Evolutionary conservation across 768 basidiomycete species (phyloP).

Genomic region (Sporobolomyces roseus): DNA sequence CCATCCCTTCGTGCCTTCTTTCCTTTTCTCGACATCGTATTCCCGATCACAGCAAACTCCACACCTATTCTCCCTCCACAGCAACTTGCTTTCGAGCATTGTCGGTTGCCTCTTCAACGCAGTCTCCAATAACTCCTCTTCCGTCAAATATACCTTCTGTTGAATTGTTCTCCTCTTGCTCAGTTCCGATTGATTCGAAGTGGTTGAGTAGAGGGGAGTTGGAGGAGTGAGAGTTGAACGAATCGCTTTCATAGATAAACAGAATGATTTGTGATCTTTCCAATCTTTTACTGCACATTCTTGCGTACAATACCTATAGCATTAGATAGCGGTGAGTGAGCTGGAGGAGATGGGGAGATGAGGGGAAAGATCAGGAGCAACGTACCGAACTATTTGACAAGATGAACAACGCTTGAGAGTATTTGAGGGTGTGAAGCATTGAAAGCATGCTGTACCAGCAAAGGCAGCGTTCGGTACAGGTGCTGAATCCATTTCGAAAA

Average conservation of each 20-base stretch:
- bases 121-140: constrained; percentile 24
- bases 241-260: constrained; percentile 13
- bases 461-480: constrained; percentile 23
- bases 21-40: constrained; percentile 12
- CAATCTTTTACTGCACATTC: constrained; percentile 16
- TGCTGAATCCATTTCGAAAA: constrained; percentile 13
- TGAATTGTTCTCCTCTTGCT: neutral
- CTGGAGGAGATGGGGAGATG: no score
- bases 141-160: constrained; percentile 11
- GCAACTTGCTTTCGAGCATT: constrained; percentile 9
- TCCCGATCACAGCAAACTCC: constrained; percentile 27
- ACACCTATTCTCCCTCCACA: constrained; percentile 29
- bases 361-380: neutral
- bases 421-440: constrained; percentile 14
- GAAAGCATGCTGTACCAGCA: constrained; percentile 16
- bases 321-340: no score
- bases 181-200: neutral
- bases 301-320: constrained; percentile 27
- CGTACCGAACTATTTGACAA: constrained; percentile 21
- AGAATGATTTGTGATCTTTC: constrained; percentile 33
- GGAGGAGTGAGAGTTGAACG: constrained; percentile 4
- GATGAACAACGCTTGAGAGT: neutral
- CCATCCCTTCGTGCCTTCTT: neutral
- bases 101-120: constrained; percentile 14
- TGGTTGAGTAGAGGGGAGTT: neutral